Conservation (phyloP, 163 green algal genomes). For the Scenedesmus sp. region DNA sequence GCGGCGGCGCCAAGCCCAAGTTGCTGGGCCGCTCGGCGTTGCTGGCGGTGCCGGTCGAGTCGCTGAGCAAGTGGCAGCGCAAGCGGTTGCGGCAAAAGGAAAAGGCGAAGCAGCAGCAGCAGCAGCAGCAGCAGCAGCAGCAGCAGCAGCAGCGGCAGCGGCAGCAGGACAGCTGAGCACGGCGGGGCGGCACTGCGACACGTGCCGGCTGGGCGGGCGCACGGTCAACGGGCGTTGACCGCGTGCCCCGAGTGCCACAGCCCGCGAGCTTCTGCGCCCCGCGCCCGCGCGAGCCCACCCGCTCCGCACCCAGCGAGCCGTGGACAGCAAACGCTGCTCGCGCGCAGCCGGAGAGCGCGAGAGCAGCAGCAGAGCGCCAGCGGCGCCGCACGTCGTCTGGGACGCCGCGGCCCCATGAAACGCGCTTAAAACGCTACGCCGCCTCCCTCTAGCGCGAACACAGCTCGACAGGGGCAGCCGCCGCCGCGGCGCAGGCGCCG, state of each 20-base stretch:
- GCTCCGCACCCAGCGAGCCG: not conserved
- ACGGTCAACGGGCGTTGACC: too few species aligned
- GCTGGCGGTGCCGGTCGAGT: conserved; percentile 10
- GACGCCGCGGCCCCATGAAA: too few species aligned
- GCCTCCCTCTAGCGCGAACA: too few species aligned
- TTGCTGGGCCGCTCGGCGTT: conserved; percentile 11
- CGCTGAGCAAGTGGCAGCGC: conserved; percentile 40
- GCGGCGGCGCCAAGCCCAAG: not conserved
- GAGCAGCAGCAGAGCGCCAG: too few species aligned
- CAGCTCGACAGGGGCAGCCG: too few species aligned
- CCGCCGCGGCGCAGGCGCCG: too few species aligned
- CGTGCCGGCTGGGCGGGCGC: too few species aligned
- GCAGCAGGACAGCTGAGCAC: conserved; percentile 3
- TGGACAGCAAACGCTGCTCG: not conserved
- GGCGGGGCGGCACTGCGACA: not conserved
- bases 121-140: not conserved
- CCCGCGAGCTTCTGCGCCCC: not conserved
- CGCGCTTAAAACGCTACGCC: too few species aligned
- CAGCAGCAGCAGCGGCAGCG: conserved; percentile 1
- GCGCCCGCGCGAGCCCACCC: not conserved
- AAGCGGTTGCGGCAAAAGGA: conserved; percentile 36
- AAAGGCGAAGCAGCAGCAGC: not conserved
- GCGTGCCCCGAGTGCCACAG: too few species aligned
- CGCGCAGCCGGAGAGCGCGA: too few species aligned
- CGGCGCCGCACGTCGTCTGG: too few species aligned